A percentile compares a stretch with the other conserved stretches of the same genome.
Evolutionary conservation across 148 eudicot species (phyloP).

Genomic region (Pharnaceum exiguum): DNA sequence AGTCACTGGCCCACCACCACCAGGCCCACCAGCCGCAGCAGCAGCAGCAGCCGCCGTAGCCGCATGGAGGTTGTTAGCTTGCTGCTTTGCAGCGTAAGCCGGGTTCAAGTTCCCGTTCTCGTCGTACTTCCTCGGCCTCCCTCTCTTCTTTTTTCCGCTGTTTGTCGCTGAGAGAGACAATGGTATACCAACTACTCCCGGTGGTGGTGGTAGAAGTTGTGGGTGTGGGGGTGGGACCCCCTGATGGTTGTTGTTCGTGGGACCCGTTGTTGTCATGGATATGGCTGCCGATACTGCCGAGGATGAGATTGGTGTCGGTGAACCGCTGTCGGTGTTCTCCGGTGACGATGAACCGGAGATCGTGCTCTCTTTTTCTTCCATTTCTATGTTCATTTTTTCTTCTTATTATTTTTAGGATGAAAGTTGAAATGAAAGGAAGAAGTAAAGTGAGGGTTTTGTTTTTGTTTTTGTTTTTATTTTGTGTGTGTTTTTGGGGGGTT

Average conservation of each 20-base stretch:
- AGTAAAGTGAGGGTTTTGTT: background rate
- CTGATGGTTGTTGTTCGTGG: background rate
- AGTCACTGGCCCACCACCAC: background rate
- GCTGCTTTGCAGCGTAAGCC: too few relatives aligned
- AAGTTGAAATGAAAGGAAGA: background rate
- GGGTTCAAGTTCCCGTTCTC: slow-evolving; percentile 49
- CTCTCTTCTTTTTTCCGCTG: slow-evolving; percentile 42
- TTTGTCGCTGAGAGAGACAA: too few relatives aligned
- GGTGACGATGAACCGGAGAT: slow-evolving; percentile 46
- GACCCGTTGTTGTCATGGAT: too few relatives aligned
- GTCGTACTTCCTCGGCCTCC: slow-evolving; percentile 75
- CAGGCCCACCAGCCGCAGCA: background rate
- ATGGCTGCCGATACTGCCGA: background rate
- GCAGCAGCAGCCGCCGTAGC: too few relatives aligned
- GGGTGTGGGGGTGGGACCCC: too few relatives aligned
- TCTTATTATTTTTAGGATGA: background rate
- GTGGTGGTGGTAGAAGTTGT: too few relatives aligned
- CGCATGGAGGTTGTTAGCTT: too few relatives aligned
- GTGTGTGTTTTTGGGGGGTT: background rate
- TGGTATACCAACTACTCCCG: too few relatives aligned
- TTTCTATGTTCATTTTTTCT: background rate
- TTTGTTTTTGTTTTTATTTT: background rate
- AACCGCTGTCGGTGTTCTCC: slow-evolving; percentile 34
- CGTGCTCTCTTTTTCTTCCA: slow-evolving; percentile 48
- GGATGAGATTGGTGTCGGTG: slow-evolving; percentile 32